Base-by-base conservation (phyloP, 1,139 yeast species). In the Sugiyamaella novakii region DNA sequence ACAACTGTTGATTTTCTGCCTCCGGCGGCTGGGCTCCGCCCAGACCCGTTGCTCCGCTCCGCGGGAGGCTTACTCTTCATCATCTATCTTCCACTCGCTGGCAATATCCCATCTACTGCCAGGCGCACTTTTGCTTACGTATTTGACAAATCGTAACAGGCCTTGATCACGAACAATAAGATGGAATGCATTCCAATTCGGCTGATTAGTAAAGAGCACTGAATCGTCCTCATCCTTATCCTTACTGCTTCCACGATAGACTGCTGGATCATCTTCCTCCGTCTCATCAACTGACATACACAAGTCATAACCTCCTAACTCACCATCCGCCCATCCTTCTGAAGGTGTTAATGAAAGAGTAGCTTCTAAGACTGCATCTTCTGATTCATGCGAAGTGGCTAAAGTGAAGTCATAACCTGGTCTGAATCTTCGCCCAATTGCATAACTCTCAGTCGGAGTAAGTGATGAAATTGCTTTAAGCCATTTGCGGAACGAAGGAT, bases 381-480 rank as follows among this genome's bases (percentile, higher is more conserved):
- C 57, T 3, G 59, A 52, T 8, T 58, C 59, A 22, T 56, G 56
- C 6, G 50, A 21, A 0, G 98, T 87, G 0, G 98, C 98, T 44
- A 94, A 73, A 3, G 92, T 91, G 66, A 87, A 94, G 67, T 94
- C 99, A 33, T 81, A 82, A 1, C 98, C 98, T 0, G 97, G 98
- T 59, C 98, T 79, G 70, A 94, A 94, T 56, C 98, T 74, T 63
- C 99, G 79, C 2, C 85, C 77, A 34, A 89, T 64, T 1, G 86
- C 71, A 58, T 85, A 87, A 52, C 86, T 87, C 36, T 83, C 77
- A 7, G 81, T 72, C 6, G 86, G 81, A 2, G 76, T 70, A 50
- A 89, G 64, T n/a, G 81, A 77, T 0, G 97, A 85, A 3, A 91
- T 67, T 2, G 71, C 55, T 18, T 73, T 70, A 34, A 94, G 65